phyloP scores from a whole-genome alignment of 23 red algal genomes.

The Gracilariopsis chorda region DNA sequence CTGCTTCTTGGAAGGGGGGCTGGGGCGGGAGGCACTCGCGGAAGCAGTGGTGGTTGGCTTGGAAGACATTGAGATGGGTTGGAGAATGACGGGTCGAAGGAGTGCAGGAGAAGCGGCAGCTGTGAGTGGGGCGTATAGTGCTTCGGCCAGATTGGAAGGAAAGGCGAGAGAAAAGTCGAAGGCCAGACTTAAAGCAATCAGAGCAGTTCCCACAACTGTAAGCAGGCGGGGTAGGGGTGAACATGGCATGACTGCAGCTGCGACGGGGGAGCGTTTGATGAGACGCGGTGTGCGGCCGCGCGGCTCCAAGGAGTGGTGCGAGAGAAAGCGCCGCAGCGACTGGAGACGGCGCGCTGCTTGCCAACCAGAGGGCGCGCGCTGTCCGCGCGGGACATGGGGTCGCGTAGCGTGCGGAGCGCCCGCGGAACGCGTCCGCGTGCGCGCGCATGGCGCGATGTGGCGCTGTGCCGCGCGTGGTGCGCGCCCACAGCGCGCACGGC shows the following conservation, averaged over 20 bases:
- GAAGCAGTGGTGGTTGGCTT: neutral
- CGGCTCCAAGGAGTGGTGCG: neutral
- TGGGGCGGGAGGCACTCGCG: neutral
- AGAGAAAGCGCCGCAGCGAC: neutral
- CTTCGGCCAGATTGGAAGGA: neutral
- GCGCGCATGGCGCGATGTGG: too few species aligned
- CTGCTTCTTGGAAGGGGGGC: constrained; percentile 44
- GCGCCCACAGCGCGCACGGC: too few species aligned
- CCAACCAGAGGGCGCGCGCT: too few species aligned
- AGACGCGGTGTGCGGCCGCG: neutral
- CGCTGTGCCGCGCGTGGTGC: too few species aligned
- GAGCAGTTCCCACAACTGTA: constrained; percentile 12
- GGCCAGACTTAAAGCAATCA: neutral
- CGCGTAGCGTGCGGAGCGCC: neutral
- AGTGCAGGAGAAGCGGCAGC: neutral
- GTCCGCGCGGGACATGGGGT: too few species aligned
- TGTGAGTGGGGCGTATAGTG: neutral
- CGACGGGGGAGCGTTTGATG: too few species aligned
- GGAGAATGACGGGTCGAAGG: too few species aligned
- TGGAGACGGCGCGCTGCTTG: too few species aligned
- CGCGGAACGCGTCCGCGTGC: too few species aligned
- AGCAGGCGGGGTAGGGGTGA: neutral
- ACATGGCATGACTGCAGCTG: too few species aligned
- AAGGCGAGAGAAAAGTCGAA: neutral
- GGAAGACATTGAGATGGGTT: neutral